Percentiles rank a stretch among this genome's conserved stretches.
These are phyloP conservation scores for Alliaria petiolata DNA, from an alignment of 345 rosid species.

Conservation along the genomic window DNA sequence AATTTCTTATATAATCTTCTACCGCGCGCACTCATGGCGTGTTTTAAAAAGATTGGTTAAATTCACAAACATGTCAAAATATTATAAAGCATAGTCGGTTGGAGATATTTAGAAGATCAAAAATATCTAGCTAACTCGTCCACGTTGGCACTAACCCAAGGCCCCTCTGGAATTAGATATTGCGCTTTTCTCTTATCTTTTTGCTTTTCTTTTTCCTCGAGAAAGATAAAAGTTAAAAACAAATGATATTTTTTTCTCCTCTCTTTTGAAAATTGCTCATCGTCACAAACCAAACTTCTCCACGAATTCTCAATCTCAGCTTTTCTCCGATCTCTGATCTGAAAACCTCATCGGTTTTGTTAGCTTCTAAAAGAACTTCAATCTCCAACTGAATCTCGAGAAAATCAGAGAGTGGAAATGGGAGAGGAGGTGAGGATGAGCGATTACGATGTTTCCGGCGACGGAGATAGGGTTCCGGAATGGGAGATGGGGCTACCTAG, in stretches of 20 bases:
- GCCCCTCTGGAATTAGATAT: conserved; percentile 58
- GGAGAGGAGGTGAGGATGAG: conserved; percentile 43
- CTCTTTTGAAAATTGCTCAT: conserved; percentile 18
- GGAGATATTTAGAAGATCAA: conserved; percentile 59
- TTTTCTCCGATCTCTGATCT: conserved; percentile 9
- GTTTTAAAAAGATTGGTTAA: not conserved
- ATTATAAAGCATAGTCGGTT: not conserved
- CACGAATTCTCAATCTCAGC: conserved; percentile 1
- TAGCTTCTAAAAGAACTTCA: not conserved
- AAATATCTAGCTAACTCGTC: conserved; percentile 72
- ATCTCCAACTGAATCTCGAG: not conserved
- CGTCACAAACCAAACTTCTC: conserved; percentile 36
- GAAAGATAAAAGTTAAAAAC: not conserved
- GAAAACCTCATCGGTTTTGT: not conserved
- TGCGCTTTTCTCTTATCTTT: conserved; percentile 45
- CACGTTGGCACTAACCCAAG: conserved; percentile 56
- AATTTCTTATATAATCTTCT: not conserved
- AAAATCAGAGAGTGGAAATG: conserved; percentile 12
- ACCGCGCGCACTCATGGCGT: conserved; percentile 2
- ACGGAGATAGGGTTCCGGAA: conserved; percentile 58
- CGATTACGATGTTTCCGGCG: conserved; percentile 38
- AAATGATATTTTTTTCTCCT: not conserved
- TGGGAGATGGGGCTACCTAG: conserved; percentile 90
- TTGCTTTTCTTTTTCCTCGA: not conserved
- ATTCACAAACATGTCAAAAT: not conserved